Conservation (phyloP, 495 filamentous ascomycete genomes). For the Aspergillus cavernicola region DNA sequence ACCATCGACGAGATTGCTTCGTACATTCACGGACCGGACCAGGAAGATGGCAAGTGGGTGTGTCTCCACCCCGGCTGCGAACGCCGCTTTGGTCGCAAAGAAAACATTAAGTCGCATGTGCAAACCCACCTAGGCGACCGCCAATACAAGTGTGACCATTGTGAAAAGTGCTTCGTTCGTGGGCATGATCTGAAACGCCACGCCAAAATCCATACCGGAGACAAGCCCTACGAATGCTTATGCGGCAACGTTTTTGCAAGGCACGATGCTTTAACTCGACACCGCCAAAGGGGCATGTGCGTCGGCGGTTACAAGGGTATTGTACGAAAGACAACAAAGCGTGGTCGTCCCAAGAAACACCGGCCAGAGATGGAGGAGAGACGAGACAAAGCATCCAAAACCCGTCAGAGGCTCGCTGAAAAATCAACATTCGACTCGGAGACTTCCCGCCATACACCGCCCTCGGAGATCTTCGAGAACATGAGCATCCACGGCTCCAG, state of each 20-base stretch:
- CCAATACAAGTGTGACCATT: conserved; percentile 84
- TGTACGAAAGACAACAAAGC: conserved; percentile 64
- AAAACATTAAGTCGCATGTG: conserved; percentile 97
- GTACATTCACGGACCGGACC: conserved; percentile 78
- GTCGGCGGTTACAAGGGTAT: conserved; percentile 85
- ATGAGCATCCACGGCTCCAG: conserved; percentile 49
- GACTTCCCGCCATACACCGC: conserved; percentile 27
- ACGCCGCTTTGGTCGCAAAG: conserved; percentile 85
- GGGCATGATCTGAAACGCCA: conserved; percentile 97
- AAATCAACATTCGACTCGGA: conserved; percentile 31
- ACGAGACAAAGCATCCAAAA: conserved; percentile 56
- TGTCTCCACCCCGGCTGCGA: conserved; percentile 78
- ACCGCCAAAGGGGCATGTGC: conserved; percentile 92
- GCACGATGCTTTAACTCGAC: conserved; percentile 90
- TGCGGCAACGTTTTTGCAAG: conserved; percentile 90
- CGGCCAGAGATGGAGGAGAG: conserved; percentile 63
- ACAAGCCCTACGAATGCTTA: conserved; percentile 86
- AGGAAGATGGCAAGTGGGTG: conserved; percentile 71
- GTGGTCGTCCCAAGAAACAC: conserved; percentile 63
- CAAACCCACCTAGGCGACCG: conserved; percentile 96
- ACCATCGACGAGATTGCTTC: conserved; percentile 80
- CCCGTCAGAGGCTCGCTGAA: conserved; percentile 44
- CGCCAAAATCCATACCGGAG: conserved; percentile 89
- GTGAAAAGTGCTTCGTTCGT: conserved; percentile 90
- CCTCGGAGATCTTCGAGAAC: conserved; percentile 33